phyloP scores from a whole-genome alignment of 2,329 filamentous ascomycete species.

The Aspergillus ruber region DNA sequence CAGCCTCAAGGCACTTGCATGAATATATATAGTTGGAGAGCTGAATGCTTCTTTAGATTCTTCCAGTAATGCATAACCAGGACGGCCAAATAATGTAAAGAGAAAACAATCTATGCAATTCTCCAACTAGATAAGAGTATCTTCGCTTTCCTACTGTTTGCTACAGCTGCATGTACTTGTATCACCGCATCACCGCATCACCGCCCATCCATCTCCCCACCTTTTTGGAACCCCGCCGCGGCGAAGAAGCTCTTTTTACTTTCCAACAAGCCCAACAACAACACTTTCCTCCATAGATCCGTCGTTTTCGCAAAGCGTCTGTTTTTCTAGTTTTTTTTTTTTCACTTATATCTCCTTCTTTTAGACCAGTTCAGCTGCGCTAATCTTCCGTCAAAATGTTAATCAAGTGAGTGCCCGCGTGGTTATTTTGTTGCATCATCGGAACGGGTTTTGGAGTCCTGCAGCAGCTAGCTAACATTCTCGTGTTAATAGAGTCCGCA shows the following conservation, averaged over 20 bases:
- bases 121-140: too few species aligned
- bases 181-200: too few species aligned
- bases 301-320: background rate
- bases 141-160: too few species aligned
- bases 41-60: too few species aligned
- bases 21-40: too few species aligned
- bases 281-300: background rate
- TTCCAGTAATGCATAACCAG: too few species aligned
- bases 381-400: slow-evolving; percentile 35
- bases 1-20: too few species aligned
- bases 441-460: slow-evolving; percentile 2
- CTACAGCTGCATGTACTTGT: too few species aligned
- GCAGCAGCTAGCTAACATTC: slow-evolving; percentile 10
- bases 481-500: slow-evolving; percentile 67
- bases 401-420: slow-evolving; percentile 42
- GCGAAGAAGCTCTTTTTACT: slow-evolving; percentile 21
- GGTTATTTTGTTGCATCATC: slow-evolving; percentile 12
- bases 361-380: background rate
- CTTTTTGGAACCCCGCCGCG: slow-evolving; percentile 20
- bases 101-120: too few species aligned
- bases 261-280: background rate
- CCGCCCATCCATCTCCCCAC: slow-evolving; percentile 14
- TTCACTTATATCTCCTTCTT: background rate
- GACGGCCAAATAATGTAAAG: too few species aligned
- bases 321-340: background rate